Evolutionary conservation across 2,329 filamentous ascomycete species (phyloP).

Genomic region (Trichoderma pleuroti): DNA sequence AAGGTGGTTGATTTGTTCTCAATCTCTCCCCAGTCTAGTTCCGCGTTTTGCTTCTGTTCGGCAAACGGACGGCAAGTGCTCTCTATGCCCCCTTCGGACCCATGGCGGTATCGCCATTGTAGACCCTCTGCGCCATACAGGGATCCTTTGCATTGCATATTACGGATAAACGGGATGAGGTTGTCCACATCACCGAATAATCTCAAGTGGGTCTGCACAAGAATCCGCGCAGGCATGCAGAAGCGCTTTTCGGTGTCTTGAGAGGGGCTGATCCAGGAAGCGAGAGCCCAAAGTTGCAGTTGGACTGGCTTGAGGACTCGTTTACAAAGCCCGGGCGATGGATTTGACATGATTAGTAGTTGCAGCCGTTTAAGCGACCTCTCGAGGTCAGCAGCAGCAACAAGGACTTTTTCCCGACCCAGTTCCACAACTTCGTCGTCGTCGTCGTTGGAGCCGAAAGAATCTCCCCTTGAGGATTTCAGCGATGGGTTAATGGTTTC

Average conservation of each 20-base stretch:
- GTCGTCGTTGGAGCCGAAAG: constrained; percentile 22
- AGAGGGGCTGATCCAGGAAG: constrained; percentile 45
- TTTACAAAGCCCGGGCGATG: constrained; percentile 62
- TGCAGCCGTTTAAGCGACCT: constrained; percentile 53
- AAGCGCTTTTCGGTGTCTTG: constrained; percentile 37
- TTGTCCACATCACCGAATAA: constrained; percentile 52
- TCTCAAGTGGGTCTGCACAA: constrained; percentile 57
- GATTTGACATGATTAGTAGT: constrained; percentile 58
- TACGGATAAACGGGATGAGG: constrained; percentile 47
- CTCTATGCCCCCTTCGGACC: constrained; percentile 48
- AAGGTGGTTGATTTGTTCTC: constrained; percentile 48
- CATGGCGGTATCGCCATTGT: constrained; percentile 52
- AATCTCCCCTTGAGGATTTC: not conserved
- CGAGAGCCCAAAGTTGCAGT: constrained; percentile 60
- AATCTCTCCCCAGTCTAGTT: constrained; percentile 43
- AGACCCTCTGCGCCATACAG: constrained; percentile 26
- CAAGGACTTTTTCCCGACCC: constrained; percentile 41
- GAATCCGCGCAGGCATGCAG: constrained; percentile 43
- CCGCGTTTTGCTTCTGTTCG: constrained; percentile 18
- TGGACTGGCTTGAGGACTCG: constrained; percentile 58
- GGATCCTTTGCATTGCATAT: constrained; percentile 55
- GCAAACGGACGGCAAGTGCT: constrained; percentile 38
- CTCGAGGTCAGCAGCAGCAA: constrained; percentile 46
- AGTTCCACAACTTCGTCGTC: constrained; percentile 45
- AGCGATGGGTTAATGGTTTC: constrained; percentile 46